A percentile compares a stretch with the other conserved stretches of the same genome.
Evolutionary conservation across 352 stramenopile genomes (phyloP).

Genomic region (Phytophthora crassamura): DNA sequence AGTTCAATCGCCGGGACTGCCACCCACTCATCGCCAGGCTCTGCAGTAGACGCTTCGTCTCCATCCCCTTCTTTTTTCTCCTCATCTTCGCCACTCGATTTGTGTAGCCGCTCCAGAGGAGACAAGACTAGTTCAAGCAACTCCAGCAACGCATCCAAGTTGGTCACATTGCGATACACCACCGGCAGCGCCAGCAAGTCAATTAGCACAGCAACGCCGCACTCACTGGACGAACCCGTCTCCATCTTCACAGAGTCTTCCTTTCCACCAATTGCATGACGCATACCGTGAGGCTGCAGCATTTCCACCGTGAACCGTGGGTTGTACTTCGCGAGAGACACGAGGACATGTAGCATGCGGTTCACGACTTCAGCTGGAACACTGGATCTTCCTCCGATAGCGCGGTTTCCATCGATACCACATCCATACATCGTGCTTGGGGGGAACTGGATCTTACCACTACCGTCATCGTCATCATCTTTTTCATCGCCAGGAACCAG

Average conservation of each 20-base stretch:
- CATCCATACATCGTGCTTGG: slow-evolving; percentile 65
- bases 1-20: slow-evolving; percentile 69
- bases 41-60: slow-evolving; percentile 12
- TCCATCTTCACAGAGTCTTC: slow-evolving; percentile 25
- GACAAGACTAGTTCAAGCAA: slow-evolving; percentile 91
- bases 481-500: slow-evolving; percentile 43
- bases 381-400: slow-evolving; percentile 25
- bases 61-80: slow-evolving; percentile 55
- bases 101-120: slow-evolving; percentile 82
- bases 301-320: slow-evolving; percentile 91
- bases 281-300: slow-evolving; percentile 73
- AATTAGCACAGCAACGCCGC: slow-evolving; percentile 75
- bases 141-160: slow-evolving; percentile 93
- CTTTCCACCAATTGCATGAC: slow-evolving; percentile 25
- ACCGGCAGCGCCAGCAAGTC: slow-evolving; percentile 89
- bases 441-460: slow-evolving; percentile 55
- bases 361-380: slow-evolving; percentile 89
- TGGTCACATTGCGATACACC: slow-evolving; percentile 90
- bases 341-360: slow-evolving; percentile 88
- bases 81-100: slow-evolving; percentile 52
- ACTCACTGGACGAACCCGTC: slow-evolving; percentile 28
- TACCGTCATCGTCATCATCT: slow-evolving; percentile 50
- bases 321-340: slow-evolving; percentile 92
- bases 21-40: slow-evolving; percentile 66
- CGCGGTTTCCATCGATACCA: slow-evolving; percentile 38